Evolutionary conservation across 768 basidiomycete species (phyloP).

Genomic region (Naganishia vishniacii): DNA sequence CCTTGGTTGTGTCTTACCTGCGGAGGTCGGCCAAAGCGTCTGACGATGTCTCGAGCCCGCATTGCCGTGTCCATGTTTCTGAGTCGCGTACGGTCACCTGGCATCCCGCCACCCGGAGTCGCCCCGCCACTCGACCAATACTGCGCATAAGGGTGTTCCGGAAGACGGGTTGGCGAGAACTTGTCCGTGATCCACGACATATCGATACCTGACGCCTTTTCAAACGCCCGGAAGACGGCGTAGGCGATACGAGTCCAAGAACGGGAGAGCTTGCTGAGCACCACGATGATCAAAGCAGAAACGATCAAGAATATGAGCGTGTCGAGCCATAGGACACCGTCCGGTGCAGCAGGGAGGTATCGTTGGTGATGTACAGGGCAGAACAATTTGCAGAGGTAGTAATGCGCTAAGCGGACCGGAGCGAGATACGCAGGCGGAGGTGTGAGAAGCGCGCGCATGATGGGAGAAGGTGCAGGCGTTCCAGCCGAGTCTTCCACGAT

Average conservation of each 20-base stretch:
- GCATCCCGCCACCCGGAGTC: background rate
- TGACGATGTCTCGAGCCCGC: slow-evolving; percentile 7
- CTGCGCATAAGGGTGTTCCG: background rate
- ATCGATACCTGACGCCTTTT: slow-evolving; percentile 15
- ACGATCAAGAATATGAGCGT: slow-evolving; percentile 28
- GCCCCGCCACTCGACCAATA: background rate
- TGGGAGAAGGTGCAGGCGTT: slow-evolving; percentile 4
- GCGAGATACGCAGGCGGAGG: slow-evolving; percentile 13
- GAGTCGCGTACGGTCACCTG: background rate
- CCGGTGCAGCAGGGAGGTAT: slow-evolving; percentile 12
- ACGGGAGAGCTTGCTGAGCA: slow-evolving; percentile 27
- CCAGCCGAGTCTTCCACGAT: background rate
- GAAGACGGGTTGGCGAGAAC: slow-evolving; percentile 2
- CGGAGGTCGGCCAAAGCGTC: slow-evolving; percentile 1
- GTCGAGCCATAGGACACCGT: slow-evolving; percentile 30
- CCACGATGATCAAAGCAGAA: slow-evolving; percentile 27
- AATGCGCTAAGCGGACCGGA: slow-evolving; percentile 20
- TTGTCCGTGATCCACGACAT: slow-evolving; percentile 14
- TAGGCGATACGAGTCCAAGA: slow-evolving; percentile 6
- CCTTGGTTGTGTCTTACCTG: background rate
- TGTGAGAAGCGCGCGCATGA: slow-evolving; percentile 2
- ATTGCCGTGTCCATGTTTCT: slow-evolving; percentile 18
- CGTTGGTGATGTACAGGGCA: background rate
- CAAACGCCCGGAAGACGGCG: background rate
- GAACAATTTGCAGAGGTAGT: slow-evolving; percentile 17